Base-by-base conservation (phyloP, 139 green algal species). In the Chlorella sp. region DNA sequence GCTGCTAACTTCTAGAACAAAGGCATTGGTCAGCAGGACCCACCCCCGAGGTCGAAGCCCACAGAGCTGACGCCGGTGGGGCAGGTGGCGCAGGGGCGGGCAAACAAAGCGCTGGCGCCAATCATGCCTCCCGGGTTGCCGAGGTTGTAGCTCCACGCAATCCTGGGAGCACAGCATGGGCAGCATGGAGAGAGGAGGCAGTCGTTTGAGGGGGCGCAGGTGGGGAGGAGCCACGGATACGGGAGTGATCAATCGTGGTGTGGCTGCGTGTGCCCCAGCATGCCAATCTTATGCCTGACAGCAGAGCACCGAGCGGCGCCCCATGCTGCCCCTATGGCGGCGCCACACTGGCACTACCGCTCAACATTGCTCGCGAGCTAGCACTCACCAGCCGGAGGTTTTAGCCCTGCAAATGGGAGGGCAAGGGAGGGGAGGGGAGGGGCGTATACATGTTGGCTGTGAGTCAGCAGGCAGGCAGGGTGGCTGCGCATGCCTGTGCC, bases 31-130 rank as follows among this genome's bases (percentile, higher is more conserved):
- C 24, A 26, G 64, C 64, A 32, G 64, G 7, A 26, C 22, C 40
- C 53, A 66, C 53, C 80, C 39, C 48, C 48, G 1, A 85, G 40
- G 48, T 69, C 15, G 26, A 85, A 68, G 5, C 42, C 30, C 28
- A 22, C 26, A 30, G 48, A 40, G 48, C 48, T 71, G 48, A 68
- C 80, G 80, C 48, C 28, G 80, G 48, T 71, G 80, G 80, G 16
- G 80, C 80, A 85, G 32, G 80, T n/a, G 80, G 80, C 80, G 48
- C 80, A 85, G 80, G 81, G 53, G 57, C 57, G 57, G 12, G 60
- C 81, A 36, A 86, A 86, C 9, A 76, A n/a, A 0, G 81, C 81
- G 9, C 73, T 36, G 81, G n/a, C 34, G 57, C 81, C 81, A 34
- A 53, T 22, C 81, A 86, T 86, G 48, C 34, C 16, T 2, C 80